Evolutionary conservation across 1,284 basidiomycete species (phyloP).

Genomic region (Kwoniella shivajii): DNA sequence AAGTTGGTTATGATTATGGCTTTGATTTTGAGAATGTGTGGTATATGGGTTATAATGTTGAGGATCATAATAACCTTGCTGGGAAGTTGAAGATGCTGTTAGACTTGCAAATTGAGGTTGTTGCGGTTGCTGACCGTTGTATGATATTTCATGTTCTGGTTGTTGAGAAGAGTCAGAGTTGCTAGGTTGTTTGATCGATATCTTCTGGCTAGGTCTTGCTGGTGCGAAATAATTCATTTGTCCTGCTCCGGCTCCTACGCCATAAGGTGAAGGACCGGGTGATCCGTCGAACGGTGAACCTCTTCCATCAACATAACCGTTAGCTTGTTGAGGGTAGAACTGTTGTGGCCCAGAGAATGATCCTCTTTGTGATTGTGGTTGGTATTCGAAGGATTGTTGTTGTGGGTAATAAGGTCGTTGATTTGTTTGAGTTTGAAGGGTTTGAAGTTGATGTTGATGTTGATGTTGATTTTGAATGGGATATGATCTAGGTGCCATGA

Average conservation of each 20-base stretch:
- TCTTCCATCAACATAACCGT: conserved; percentile 19
- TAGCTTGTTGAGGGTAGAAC: conserved; percentile 10
- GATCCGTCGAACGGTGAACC: conserved; percentile 26
- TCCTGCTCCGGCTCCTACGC: conserved; percentile 5
- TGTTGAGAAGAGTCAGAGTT: neutral
- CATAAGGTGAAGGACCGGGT: conserved; percentile 26
- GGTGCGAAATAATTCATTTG: conserved; percentile 36
- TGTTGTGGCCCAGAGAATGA: conserved; percentile 28
- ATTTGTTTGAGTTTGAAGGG: conserved; percentile 13
- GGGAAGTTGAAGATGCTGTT: neutral
- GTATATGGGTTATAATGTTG: conserved; percentile 22
- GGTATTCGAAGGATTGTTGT: conserved; percentile 8
- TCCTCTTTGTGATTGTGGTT: conserved; percentile 21
- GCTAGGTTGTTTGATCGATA: conserved; percentile 33
- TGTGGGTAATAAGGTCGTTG: conserved; percentile 10
- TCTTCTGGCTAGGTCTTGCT: conserved; percentile 30
- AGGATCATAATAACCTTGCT: conserved; percentile 12
- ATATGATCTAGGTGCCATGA: conserved; percentile 5
- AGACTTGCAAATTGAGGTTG: conserved; percentile 4
- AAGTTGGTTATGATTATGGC: neutral
- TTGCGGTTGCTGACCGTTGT: neutral
- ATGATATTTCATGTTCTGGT: neutral
- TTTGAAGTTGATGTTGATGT: neutral
- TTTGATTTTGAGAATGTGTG: too few relatives aligned
- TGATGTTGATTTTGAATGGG: neutral